These are phyloP conservation scores for Fusarium buharicum DNA, from an alignment of 2,329 filamentous ascomycete species.

Conservation along the genomic window DNA sequence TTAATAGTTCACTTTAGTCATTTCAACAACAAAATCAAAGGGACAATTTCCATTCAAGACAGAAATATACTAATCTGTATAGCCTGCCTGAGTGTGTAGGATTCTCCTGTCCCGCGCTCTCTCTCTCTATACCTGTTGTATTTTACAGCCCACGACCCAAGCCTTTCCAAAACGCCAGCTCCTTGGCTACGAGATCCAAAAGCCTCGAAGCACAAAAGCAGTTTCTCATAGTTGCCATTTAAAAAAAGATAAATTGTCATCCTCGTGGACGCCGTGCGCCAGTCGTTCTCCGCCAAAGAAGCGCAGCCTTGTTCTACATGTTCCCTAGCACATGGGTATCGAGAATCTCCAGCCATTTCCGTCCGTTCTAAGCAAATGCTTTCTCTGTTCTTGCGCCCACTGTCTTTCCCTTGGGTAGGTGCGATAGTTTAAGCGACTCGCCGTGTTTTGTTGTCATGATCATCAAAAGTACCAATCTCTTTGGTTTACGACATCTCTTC, in stretches of 20 bases:
- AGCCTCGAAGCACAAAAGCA: background rate
- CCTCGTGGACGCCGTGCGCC: slow-evolving; percentile 40
- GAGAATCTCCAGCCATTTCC: slow-evolving; percentile 35
- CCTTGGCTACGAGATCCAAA: background rate
- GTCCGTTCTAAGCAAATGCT: slow-evolving; percentile 38
- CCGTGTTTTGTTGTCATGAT: slow-evolving; percentile 30
- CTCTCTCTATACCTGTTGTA: slow-evolving; percentile 4
- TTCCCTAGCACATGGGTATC: slow-evolving; percentile 44
- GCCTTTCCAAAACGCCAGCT: slow-evolving; percentile 32
- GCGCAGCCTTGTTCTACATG: slow-evolving; percentile 38
- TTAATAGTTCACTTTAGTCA: slow-evolving; percentile 1
- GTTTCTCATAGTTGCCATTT: slow-evolving; percentile 5
- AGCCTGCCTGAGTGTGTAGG: background rate
- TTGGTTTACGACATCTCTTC: slow-evolving; percentile 64
- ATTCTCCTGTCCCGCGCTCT: background rate
- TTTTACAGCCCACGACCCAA: background rate
- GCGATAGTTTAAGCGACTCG: slow-evolving; percentile 7
- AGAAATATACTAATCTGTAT: background rate
- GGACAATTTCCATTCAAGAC: slow-evolving; percentile 2
- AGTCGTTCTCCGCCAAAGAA: slow-evolving; percentile 38
- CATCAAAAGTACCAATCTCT: slow-evolving; percentile 31
- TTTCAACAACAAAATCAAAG: background rate
- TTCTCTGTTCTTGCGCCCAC: slow-evolving; percentile 14
- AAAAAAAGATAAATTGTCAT: slow-evolving; percentile 29
- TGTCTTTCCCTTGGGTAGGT: slow-evolving; percentile 9